Base-by-base conservation (phyloP, 352 stramenopile genomes). In the Phytopythium montanum region DNA sequence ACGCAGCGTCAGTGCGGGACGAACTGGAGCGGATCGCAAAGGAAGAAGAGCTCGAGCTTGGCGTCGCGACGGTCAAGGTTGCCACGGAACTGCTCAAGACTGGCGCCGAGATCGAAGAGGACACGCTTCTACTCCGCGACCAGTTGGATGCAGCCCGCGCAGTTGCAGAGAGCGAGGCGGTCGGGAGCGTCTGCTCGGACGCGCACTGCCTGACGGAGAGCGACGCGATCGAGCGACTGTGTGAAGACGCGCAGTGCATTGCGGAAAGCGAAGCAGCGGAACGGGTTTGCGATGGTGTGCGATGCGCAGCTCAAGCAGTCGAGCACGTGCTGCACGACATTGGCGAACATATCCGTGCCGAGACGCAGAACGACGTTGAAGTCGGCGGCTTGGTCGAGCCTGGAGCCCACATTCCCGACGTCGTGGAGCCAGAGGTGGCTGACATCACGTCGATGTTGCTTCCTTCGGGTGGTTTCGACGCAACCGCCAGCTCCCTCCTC, bases 21-120 rank as follows among this genome's bases (percentile, higher is more conserved):
- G 67, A 81, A 28, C 56, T 80, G 16, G 63, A 54, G 12, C 31
- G 42, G 16, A 74, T 77, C 62, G 70, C 70, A 46, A 29, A 70
- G 18, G 33, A 70, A 33, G 66, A 77, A 63, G 55, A 56, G 25
- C 60, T 72, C 33, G 54, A 44, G 59, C 52, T 72, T n/a, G 46
- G 56, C 28, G 61, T 12, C 13, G 19, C 51, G 51, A 56, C 52
- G 13, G 52, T 28, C 50, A 44, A 48, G 33, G 36, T 58, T 2
- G 52, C 21, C 33, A 21, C 52, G 1, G 52, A 58, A 6, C 23
- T 58, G 16, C 33, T 48, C 9, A 54, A 59, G 13, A 31, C 5
- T 31, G 52, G 18, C 2, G 9, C 23, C 50, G 21, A 50, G 25
- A 61, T 48, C 42, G 57, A 44, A 34, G 28, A 68, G 6, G 34